These are phyloP conservation scores for Boletellus ananas DNA, from an alignment of 768 basidiomycete genomes.

Conservation along the genomic window DNA sequence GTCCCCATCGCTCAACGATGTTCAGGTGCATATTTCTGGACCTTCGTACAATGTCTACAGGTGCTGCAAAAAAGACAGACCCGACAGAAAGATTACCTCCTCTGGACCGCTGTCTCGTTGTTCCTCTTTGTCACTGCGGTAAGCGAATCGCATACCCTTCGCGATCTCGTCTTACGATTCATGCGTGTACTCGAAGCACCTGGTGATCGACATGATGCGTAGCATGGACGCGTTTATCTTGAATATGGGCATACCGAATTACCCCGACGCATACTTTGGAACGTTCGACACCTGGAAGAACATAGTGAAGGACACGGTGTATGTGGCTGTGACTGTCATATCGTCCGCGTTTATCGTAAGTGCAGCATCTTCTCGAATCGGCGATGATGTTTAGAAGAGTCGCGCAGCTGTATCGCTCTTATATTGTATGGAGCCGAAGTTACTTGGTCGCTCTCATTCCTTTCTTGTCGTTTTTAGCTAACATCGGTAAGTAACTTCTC, in stretches of 20 bases:
- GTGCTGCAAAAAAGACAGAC: background rate
- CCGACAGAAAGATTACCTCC: background rate
- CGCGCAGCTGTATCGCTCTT: background rate
- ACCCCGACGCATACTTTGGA: background rate
- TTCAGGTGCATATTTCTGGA: background rate
- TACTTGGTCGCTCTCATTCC: background rate
- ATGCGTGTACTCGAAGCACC: background rate
- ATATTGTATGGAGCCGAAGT: background rate
- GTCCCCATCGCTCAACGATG: background rate
- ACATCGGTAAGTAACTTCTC: background rate
- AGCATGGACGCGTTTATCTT: background rate
- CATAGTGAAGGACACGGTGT: background rate
- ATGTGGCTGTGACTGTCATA: background rate
- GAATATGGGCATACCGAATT: background rate
- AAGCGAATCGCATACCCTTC: background rate
- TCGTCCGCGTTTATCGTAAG: background rate
- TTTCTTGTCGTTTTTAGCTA: background rate
- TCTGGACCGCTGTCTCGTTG: background rate
- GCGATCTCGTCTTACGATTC: no score
- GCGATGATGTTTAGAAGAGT: background rate
- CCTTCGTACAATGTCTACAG: background rate
- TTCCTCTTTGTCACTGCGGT: conserved; percentile 1
- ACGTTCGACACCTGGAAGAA: background rate
- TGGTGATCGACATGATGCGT: background rate
- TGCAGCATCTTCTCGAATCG: background rate